Evolutionary conservation across 2,329 filamentous ascomycete genomes (phyloP).

Genomic region (Fusarium vanettenii): DNA sequence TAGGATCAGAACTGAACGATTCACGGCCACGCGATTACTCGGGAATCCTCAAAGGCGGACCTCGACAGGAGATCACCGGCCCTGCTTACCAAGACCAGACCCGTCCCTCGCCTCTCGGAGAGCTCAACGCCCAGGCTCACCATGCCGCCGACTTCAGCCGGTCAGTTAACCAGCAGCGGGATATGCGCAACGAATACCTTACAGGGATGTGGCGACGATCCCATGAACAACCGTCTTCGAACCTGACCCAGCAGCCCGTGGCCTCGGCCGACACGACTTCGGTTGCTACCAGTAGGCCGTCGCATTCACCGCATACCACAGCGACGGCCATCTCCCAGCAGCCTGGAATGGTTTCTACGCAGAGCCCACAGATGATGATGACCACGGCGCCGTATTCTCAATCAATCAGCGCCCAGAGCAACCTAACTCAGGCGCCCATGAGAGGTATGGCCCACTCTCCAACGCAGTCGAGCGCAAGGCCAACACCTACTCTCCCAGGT

Average conservation of each 20-base stretch:
- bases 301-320: conserved; percentile 69
- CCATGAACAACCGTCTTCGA: conserved; percentile 77
- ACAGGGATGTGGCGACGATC: conserved; percentile 85
- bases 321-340: conserved; percentile 67
- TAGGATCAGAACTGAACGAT: conserved; percentile 81
- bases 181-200: conserved; percentile 82
- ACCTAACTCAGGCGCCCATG: conserved; percentile 78
- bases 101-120: conserved; percentile 78
- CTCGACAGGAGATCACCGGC: conserved; percentile 89
- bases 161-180: conserved; percentile 81
- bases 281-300: conserved; percentile 62
- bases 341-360: conserved; percentile 68
- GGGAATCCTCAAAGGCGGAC: conserved; percentile 79
- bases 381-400: conserved; percentile 75
- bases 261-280: conserved; percentile 55
- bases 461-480: conserved; percentile 73
- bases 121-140: conserved; percentile 86
- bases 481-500: conserved; percentile 64
- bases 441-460: conserved; percentile 70
- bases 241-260: conserved; percentile 60
- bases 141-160: conserved; percentile 94
- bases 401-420: conserved; percentile 76
- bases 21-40: conserved; percentile 84
- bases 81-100: conserved; percentile 89
- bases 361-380: conserved; percentile 76